phyloP scores from a whole-genome alignment of 768 basidiomycete genomes.

The Hypsizygus marmoreus region DNA sequence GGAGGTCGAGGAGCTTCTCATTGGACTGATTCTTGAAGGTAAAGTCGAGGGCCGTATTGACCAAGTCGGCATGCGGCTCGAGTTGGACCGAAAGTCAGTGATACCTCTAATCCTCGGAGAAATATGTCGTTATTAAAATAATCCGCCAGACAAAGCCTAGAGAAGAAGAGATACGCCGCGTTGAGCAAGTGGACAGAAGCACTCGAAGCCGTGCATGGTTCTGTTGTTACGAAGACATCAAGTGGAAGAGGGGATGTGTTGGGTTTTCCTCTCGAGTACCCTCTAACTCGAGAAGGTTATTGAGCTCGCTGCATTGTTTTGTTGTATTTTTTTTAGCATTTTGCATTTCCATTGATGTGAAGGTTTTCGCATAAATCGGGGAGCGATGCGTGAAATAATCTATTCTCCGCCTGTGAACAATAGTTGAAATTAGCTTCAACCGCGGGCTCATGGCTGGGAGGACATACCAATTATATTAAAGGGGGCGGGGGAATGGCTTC shows the following conservation, averaged over 20 bases:
- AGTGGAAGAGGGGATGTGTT: slow-evolving; percentile 39
- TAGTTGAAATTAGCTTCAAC: too few species aligned
- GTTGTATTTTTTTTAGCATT: slow-evolving; percentile 3
- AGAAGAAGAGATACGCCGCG: slow-evolving; percentile 83
- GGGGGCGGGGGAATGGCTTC: slow-evolving; percentile 62
- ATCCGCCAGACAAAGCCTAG: slow-evolving; percentile 71
- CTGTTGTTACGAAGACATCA: slow-evolving; percentile 71
- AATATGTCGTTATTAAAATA: slow-evolving; percentile 3
- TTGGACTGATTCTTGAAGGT: slow-evolving; percentile 94
- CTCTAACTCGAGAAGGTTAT: too few species aligned
- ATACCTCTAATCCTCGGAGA: slow-evolving; percentile 24
- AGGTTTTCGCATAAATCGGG: background rate
- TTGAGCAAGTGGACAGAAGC: slow-evolving; percentile 82
- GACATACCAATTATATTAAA: slow-evolving; percentile 32
- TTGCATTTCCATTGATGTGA: background rate
- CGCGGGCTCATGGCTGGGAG: background rate
- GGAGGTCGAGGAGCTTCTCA: slow-evolving; percentile 93
- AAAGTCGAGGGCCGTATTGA: slow-evolving; percentile 97
- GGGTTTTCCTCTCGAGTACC: too few species aligned
- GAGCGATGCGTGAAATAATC: too few species aligned
- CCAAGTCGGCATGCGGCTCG: slow-evolving; percentile 91
- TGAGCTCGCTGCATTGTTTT: too few species aligned
- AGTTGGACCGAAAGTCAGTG: slow-evolving; percentile 83
- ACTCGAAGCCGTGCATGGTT: slow-evolving; percentile 75
- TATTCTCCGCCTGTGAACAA: too few species aligned